Conservation (phyloP, 257 asterid genomes). For the Forsythia suspensa region DNA sequence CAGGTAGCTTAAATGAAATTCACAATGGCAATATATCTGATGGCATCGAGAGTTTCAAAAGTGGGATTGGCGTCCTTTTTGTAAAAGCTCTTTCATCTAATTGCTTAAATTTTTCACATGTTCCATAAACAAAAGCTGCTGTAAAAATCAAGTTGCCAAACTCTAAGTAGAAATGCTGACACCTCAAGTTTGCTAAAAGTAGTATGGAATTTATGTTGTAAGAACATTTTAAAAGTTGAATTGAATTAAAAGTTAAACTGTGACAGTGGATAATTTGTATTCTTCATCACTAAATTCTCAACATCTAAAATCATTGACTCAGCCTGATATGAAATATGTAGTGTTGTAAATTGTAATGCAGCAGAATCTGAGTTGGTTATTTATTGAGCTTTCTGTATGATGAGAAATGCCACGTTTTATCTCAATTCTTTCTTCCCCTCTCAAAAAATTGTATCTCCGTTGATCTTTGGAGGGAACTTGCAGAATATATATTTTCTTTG, state of each 20-base stretch:
- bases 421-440: constrained; percentile 7
- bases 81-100: not conserved
- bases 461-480: not conserved
- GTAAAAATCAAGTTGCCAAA: constrained; percentile 9
- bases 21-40: constrained; percentile 53
- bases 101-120: not conserved
- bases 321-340: constrained; percentile 5
- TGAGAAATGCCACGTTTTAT: constrained; percentile 2
- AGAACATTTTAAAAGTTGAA: not conserved
- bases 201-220: not conserved
- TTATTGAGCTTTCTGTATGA: not conserved
- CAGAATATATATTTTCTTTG: not conserved
- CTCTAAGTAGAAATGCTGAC: constrained; percentile 9
- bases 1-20: constrained; percentile 40
- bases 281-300: not conserved
- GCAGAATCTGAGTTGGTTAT: constrained; percentile 4
- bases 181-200: constrained; percentile 6
- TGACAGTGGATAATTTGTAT: not conserved
- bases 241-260: not conserved
- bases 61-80: constrained; percentile 30
- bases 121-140: constrained; percentile 7
- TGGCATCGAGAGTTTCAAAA: constrained; percentile 49
- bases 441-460: not conserved
- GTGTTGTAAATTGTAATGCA: not conserved
- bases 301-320: not conserved